Base-by-base conservation (phyloP, 495 filamentous ascomycete genomes). In the Amorphotheca resinae region DNA sequence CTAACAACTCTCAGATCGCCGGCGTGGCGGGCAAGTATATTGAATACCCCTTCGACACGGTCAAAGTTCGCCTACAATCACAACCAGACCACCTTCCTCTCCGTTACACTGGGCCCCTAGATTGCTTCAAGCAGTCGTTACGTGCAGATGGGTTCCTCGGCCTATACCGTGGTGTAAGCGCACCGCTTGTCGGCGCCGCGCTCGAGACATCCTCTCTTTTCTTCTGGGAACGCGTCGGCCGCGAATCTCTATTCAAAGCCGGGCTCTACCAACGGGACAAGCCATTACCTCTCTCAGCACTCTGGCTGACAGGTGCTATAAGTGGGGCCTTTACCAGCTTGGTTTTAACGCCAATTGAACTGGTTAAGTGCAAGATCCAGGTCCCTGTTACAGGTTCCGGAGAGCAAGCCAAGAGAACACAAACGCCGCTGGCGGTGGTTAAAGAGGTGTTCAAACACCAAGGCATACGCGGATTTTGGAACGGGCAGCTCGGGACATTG, bases 321-420 rank as follows among this genome's bases (percentile, higher is more conserved):
- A 78, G 85, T 11, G 93, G 93, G n/a, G 86, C 84, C 16, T 78
- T 95, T 53, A 95, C 93, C 1, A 88, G 83, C 2, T 64, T 96
- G 25, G 69, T 93, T 23, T 74, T 99, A 36, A 99, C 93, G 0
- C 93, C 93, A 0, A 86, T 99, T 42, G 93, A 99, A 59, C 73
- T 99, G 35, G 80, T 99, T 55, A 99, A 99, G 63, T 99, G 93
- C 72, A 89, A 89, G 63, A 93, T 99, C 71, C 93, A 99, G 60
- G 87, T 93, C 16, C 64, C 72, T 5, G 66, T 54, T 2, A 49
- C 54, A 5, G 51, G 47, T 33, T 15, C 45, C 4, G 38, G 42
- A 39, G 49, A 43, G 17, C 38, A 30, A 9, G 30, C 42, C 2
- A 26, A 26, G 14, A 30, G n/a, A 22, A 49, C 46, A 3, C 64